A percentile compares a stretch with the other conserved stretches of the same genome.
phyloP scores from a whole-genome alignment of 148 eudicot species.

The Camellia granthamiana region DNA sequence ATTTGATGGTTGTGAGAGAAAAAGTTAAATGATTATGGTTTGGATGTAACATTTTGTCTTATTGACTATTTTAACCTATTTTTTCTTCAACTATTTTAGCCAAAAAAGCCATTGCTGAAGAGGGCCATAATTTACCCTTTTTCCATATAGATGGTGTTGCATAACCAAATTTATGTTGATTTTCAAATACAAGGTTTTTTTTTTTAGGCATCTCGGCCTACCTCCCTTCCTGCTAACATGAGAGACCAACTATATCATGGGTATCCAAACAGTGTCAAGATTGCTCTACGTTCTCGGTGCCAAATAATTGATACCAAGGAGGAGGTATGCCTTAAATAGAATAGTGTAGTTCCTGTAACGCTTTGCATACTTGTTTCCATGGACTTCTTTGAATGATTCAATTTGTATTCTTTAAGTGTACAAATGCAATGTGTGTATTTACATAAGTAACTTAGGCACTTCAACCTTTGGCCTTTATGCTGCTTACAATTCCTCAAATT shows the following conservation, averaged over 20 bases:
- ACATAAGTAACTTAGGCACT: constrained; percentile 13
- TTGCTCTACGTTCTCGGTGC: constrained; percentile 62
- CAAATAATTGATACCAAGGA: constrained; percentile 40
- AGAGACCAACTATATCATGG: constrained; percentile 82
- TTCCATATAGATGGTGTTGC: neutral
- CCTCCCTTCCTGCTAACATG: constrained; percentile 75
- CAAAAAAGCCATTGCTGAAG: too few relatives aligned
- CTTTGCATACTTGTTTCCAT: neutral
- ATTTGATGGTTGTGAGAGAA: too few relatives aligned
- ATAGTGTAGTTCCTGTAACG: neutral
- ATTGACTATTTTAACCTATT: too few relatives aligned
- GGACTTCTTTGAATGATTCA: neutral
- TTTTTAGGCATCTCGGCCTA: constrained; percentile 76
- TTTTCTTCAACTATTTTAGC: too few relatives aligned
- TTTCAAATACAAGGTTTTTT: constrained; percentile 8
- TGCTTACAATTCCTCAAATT: constrained; percentile 73
- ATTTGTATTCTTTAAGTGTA: neutral
- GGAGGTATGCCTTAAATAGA: constrained; percentile 43
- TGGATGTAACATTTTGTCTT: too few relatives aligned
- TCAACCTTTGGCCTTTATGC: constrained; percentile 22
- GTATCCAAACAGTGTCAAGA: constrained; percentile 67
- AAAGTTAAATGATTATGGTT: too few relatives aligned
- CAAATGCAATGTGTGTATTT: neutral
- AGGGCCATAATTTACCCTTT: neutral
- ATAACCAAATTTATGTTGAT: neutral